Base-by-base conservation (phyloP, 768 basidiomycete species). In the Porphyrellus cyaneotinctus region DNA sequence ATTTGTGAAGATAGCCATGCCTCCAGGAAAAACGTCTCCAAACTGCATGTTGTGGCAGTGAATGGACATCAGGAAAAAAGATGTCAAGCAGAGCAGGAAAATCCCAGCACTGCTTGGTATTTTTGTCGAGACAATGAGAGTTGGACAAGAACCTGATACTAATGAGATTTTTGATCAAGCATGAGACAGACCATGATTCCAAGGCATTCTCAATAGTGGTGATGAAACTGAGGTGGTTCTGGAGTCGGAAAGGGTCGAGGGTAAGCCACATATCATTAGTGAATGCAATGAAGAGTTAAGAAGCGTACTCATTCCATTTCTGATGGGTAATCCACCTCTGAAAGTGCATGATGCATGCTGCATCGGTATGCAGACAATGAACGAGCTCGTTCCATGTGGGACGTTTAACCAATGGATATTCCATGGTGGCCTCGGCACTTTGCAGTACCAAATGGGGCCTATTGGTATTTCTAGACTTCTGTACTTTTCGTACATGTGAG, bases 241-340 rank as follows among this genome's bases (percentile, higher is more conserved):
- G 36, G 38, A 54, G 14, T 23, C 45, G 24, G 49, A 28, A 14
- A 9, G 54, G 46, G 0, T 52, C 46, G 2, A 56, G 0, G 1
- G 41, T 39, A 0, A 56, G 54, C 50, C 54, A 56, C 30, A 56
- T 32, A n/a, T 43, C 42, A 2, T 47, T 52, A n/a, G 54, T 56
- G 30, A 56, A 56, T 3, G 36, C 6, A 0, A 56, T 0, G 3
- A 56, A 56, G 22, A 56, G 41, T 6, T 56, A 41, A 0, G 50
- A 22, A 2, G 37, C 13, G 11, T 47, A 47, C 1, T 47, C 46
- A 24, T 56, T 20, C 50, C 45, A 56, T 0, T n/a, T n/a, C n/a
- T n/a, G n/a, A 28, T 6, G 13, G 14, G 7, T 33, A 7, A 1
- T 38, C 50, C 50, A 52, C 5, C n/a, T 44, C 38, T 33, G 52